Base-by-base conservation (phyloP, 257 asterid genomes). In the Parsonsia alboflavescens region DNA sequence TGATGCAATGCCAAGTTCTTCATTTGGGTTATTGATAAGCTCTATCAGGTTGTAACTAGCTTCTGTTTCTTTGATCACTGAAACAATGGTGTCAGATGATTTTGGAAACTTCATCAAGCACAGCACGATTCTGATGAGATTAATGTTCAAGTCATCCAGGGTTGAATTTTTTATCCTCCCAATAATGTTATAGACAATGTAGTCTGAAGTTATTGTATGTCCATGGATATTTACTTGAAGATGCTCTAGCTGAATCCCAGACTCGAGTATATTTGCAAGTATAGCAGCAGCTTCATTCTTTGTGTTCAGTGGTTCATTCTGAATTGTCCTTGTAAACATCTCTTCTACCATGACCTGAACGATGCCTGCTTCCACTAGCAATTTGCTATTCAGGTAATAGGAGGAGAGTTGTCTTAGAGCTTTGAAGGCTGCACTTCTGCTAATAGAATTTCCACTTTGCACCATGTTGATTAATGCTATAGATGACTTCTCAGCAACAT, bases 31-130 rank as follows among this genome's bases (percentile, higher is more conserved):
- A 68, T 87, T 92, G 76, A 87, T 86, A 74, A 90, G 87, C 67
- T 90, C 97, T 16, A 89, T 90, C 73, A 92, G 75, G 66, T 76
- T 83, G 80, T 84, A 84, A 77, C 92, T 83, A 22, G 89, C 93
- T 39, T 90, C 97, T 17, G 95, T 84, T 75, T 88, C 93, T 79
- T 92, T 88, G 41, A 90, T 79, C 80, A 86, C 91, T 1, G 97
- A 90, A 26, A 88, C 89, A 77, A 90, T 65, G n/a, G 86, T 76
- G 13, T 81, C 75, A 28, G 89, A 82, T 33, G 90, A 82, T 77
- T 84, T 86, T 44, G 86, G 79, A 58, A 75, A 83, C 86, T 86
- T 86, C 88, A 90, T 88, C 86, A 92, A 70, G 73, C 88, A 82
- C 28, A 73, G 79, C 66, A 91, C 68, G 64, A 89, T 85, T 64